Evolutionary conservation across 805 yeast genomes (phyloP), one percentile per base, ranked within the genome.

Genomic region (Lachancea nothofagi): DNA sequence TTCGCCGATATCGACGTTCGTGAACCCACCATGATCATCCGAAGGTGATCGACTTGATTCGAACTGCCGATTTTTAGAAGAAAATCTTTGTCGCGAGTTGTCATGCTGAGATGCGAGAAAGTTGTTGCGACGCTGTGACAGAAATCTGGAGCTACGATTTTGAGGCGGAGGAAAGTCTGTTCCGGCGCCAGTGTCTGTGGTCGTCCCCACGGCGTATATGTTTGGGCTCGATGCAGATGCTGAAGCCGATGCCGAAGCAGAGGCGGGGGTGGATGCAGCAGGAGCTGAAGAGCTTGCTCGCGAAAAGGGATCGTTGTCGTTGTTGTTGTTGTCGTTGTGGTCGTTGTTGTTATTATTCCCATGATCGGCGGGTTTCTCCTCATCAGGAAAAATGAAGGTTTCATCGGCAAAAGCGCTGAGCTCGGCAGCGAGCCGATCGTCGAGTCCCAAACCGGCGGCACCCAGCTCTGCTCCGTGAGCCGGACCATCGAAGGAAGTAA

Each of bases 391-490:
- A 2, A 83, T 74, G 49, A 83, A 83, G 2, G 85, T 73, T 43
- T 82, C 89, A 51, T 83, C 89, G 0, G 89, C 90, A 70, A 83
- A 83, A 1, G 88, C 89, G 13, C 86, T 83, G 46, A 83, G 69
- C 53, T 83, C 93, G 13, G 75, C 76, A 5, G 77, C 72, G 19
- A 75, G 50, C 37, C 74, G 71, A 45, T 74, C 78, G 48, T 75
- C 79, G 20, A 74, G 64, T 27, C 65, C 64, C 7, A 61, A 48
- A 5, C 64, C 65, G 3, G 24, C 35, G 27, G 20, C 22, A 7
- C 19, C 26, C 15, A 26, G 15, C 13, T 42, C 33, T 7, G 41
- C 26, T 13, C 36, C 41, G 22, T 40, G 31, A 19, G 30, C 23
- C 5, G 30, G 30, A 18, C 38, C 33, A n/a, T 35, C 43, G 17